These are phyloP conservation scores for Epichloe scottii DNA, from an alignment of 2,329 filamentous ascomycete species.

Conservation along the genomic window DNA sequence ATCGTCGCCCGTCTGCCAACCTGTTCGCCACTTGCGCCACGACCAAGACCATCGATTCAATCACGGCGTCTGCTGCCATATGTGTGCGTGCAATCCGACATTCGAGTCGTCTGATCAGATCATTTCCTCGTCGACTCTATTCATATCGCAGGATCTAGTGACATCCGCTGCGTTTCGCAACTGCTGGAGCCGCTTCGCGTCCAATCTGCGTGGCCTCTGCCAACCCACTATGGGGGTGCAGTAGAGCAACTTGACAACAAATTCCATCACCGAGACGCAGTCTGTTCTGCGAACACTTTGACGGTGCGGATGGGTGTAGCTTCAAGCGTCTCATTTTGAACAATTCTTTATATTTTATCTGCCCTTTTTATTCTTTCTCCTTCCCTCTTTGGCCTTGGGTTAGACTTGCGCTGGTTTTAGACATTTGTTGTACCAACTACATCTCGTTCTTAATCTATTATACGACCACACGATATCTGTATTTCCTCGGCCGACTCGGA, in stretches of 20 bases:
- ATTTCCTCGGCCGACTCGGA: conserved; percentile 10
- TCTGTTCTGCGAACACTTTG: conserved; percentile 4
- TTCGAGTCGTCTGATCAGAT: not conserved
- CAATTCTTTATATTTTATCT: conserved; percentile 1
- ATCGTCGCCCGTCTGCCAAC: not conserved
- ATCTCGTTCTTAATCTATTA: conserved; percentile 10
- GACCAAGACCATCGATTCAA: not conserved
- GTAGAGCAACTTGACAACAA: conserved; percentile 9
- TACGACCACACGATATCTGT: conserved; percentile 9
- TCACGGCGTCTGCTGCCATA: not conserved
- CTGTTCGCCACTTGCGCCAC: not conserved
- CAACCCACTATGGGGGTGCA: conserved; percentile 11
- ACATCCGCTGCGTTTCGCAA: conserved; percentile 4
- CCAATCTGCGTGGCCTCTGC: not conserved
- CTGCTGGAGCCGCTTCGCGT: conserved; percentile 1
- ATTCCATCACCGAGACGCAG: conserved; percentile 6
- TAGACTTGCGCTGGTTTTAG: conserved; percentile 30
- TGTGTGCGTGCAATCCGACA: not conserved
- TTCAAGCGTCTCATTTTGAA: not conserved
- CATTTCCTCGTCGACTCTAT: conserved; percentile 1
- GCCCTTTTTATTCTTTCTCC: conserved; percentile 12
- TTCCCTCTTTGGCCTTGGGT: conserved; percentile 19
- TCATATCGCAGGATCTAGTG: conserved; percentile 1
- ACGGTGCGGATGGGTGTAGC: conserved; percentile 16
- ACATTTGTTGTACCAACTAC: conserved; percentile 13